These are phyloP conservation scores for Mallotus nudiflorus DNA, from an alignment of 345 rosid species.

Conservation along the genomic window DNA sequence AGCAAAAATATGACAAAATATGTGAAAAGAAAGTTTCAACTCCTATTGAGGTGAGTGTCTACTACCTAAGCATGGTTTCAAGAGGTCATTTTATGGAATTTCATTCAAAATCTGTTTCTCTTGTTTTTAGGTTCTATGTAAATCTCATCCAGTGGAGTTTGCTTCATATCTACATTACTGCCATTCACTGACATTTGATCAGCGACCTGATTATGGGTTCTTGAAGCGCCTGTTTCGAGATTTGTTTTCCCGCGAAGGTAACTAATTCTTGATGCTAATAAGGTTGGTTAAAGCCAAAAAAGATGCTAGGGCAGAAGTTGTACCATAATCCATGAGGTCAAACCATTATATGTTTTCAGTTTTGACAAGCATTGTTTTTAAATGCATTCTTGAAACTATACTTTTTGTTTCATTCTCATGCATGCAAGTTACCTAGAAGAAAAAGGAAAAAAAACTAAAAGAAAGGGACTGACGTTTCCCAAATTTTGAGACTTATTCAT, in stretches of 20 bases:
- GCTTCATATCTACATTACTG: conserved; percentile 91
- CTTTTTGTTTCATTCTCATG: too few relatives aligned
- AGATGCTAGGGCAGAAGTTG: neutral
- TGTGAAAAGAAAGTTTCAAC: conserved; percentile 89
- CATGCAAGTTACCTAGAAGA: too few relatives aligned
- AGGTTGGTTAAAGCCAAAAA: neutral
- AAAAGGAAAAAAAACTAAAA: neutral
- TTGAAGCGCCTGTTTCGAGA: conserved; percentile 78
- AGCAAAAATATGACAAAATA: conserved; percentile 85
- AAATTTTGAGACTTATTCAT: neutral
- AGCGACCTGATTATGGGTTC: conserved; percentile 85
- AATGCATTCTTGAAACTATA: too few relatives aligned
- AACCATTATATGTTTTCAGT: neutral
- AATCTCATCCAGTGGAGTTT: conserved; percentile 78
- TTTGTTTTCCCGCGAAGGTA: conserved; percentile 78
- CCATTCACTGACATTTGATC: conserved; percentile 77
- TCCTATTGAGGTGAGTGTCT: conserved; percentile 73
- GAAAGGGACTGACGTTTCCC: neutral
- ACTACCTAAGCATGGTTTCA: neutral
- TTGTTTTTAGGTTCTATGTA: conserved; percentile 64
- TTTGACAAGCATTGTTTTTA: neutral
- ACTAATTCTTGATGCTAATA: neutral
- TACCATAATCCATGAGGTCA: neutral
- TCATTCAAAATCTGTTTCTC: neutral
- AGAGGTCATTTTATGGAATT: neutral